Base-by-base conservation (phyloP, 805 yeast species). In the Schwanniomyces occidentalis region DNA sequence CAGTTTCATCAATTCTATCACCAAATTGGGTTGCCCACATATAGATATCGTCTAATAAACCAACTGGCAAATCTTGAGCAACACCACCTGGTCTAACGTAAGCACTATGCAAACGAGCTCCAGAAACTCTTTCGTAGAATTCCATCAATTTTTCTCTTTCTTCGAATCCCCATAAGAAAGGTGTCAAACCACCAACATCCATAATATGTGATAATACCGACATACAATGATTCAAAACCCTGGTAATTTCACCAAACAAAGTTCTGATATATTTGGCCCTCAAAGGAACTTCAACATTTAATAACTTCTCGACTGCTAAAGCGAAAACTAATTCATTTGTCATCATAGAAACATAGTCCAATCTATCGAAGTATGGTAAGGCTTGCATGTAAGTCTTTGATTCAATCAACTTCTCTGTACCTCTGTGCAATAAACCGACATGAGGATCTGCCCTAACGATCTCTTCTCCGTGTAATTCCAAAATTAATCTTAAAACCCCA, bases 11-110 rank as follows among this genome's bases (percentile, higher is more conserved):
- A 48, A 87, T 66, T 69, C 95, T 79, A 69, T 87, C 95, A 58
- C 95, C 95, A 50, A 87, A 87, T 70, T 87, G 95, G 16, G 95
- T 87, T 37, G 95, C 95, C 95, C 95, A 87, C 91, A 86, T 86
- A 65, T 85, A 87, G 46, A 87, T 87, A 59, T 87, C 95, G 62
- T 87, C 95, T 51, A 87, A 75, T 54, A 87, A 61, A 34, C 95
- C 95, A 25, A 78, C 82, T 16, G 95, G 95, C 41, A 87, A 63
- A 65, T 87, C 95, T 65, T 84, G 95, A 14, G 91, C 69, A 13
- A 87, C 95, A 55, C 95, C 95, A 53, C 95, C 95, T 36, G 95
- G 95, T 69, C 95, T 78, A 43, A 85, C 81, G 51, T 87, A 87
- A 25, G 95, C 95, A 17, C 89, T 73, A 64, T 87, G 95, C 63